phyloP scores from a whole-genome alignment of 768 basidiomycete species.

The Mycena polygramma region DNA sequence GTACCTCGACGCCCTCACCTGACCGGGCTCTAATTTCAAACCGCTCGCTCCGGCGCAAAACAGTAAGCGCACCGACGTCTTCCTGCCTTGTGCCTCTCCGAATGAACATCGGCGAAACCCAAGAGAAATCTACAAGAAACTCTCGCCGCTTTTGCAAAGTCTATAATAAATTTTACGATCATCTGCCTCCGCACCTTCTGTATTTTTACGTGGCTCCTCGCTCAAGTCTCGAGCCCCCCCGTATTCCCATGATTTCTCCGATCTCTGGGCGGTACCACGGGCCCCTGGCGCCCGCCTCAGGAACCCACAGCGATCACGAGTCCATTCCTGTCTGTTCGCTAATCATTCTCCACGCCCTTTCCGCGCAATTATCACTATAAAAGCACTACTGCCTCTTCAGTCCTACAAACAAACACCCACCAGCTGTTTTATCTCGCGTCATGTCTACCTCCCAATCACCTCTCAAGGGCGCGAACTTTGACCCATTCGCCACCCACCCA shows the following conservation, averaged over 20 bases:
- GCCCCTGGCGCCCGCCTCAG: conserved; percentile 14
- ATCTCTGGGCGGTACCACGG: conserved; percentile 8
- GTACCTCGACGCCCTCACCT: conserved; percentile 20
- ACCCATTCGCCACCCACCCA: conserved; percentile 37
- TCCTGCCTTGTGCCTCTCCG: conserved; percentile 10
- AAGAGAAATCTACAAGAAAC: background rate
- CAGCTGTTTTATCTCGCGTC: conserved; percentile 3
- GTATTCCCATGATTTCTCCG: conserved; percentile 33
- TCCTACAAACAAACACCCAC: background rate
- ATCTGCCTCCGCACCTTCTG: conserved; percentile 25
- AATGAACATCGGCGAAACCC: conserved; percentile 31
- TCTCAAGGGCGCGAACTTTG: conserved; percentile 35
- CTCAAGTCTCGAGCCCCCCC: background rate
- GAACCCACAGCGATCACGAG: conserved; percentile 28
- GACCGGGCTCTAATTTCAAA: conserved; percentile 23
- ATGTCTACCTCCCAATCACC: conserved; percentile 30
- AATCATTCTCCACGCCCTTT: conserved; percentile 28
- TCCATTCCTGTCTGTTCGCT: conserved; percentile 23
- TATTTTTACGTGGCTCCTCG: conserved; percentile 16
- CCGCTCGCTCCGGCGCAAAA: conserved; percentile 9
- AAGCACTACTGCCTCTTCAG: conserved; percentile 7
- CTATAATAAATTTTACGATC: background rate
- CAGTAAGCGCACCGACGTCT: conserved; percentile 11
- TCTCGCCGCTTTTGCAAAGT: background rate
- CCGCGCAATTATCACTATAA: conserved; percentile 29